Base-by-base conservation (phyloP, 306 rosid species). In the Senna siamea region DNA sequence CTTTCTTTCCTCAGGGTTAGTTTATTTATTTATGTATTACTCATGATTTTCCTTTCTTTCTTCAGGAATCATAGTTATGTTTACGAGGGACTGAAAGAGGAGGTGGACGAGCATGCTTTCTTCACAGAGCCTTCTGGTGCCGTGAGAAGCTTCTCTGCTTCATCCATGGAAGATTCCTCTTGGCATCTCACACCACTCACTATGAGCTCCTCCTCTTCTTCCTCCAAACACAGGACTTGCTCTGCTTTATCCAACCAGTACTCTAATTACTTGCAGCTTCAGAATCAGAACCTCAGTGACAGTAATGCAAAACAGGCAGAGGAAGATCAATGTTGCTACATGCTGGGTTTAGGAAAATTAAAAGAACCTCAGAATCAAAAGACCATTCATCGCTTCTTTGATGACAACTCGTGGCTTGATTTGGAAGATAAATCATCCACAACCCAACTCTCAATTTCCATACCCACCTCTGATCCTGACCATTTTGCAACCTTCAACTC, bases 351-450 rank as follows among this genome's bases (percentile, higher is more conserved):
- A 89, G 81, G 73, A 76, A 85, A 76, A 37, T 2, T 12, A 35
- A 86, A 89, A 66, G 97, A 87, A 59, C 80, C 95, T 52, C 93
- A 87, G 80, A 95, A 85, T 63, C 93, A 87, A 74, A 95, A 84
- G 75, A 95, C 95, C 19, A 69, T 95, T 77, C 98, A 93, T 76
- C 96, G 87, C 8, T 95, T 95, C 92, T 86, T 95, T 8, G 99
- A 95, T 20, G 99, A 95, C 77, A 83, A 76, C 50, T 81, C 92
- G 3, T 90, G 97, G 97, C 90, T 92, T 46, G 96, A 94, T 76
- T 86, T 90, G 78, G 93, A 87, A 28, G 96, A 87, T 30, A 88
- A 90, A 78, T 85, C 97, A 3, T 92, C 99, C 74, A 87, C 93
- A 50, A 95, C 96, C 52, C 90, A 76, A 62, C 98, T 92, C 65